A percentile compares a stretch with the other conserved stretches of the same genome.
Evolutionary conservation across 1,284 basidiomycete species (phyloP).

Genomic region (Melampsora abietis-canadensis): DNA sequence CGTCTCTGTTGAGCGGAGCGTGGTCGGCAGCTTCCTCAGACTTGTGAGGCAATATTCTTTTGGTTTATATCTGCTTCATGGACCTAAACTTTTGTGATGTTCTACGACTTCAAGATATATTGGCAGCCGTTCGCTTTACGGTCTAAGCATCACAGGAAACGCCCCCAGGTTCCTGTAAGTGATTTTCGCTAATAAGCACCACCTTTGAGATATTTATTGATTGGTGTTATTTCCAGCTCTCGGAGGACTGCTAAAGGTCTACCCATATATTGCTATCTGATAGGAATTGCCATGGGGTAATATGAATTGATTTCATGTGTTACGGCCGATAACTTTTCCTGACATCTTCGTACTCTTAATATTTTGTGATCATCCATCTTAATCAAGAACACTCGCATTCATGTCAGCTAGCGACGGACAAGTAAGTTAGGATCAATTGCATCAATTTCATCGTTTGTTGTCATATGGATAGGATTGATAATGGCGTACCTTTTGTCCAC

Average conservation of each 20-base stretch:
- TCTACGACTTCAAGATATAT: conserved; percentile 27
- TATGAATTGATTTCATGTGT: neutral
- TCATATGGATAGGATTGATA: too few relatives aligned
- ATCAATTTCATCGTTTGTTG: too few relatives aligned
- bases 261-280: conserved; percentile 36
- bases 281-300: conserved; percentile 39
- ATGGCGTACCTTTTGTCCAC: too few relatives aligned
- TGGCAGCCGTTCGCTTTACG: conserved; percentile 39
- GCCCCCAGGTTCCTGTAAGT: conserved; percentile 41
- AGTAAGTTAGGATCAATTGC: too few relatives aligned
- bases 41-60: conserved; percentile 13
- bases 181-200: neutral
- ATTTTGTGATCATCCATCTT: neutral
- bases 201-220: neutral
- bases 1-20: conserved; percentile 21
- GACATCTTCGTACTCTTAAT: neutral
- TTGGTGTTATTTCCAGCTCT: neutral
- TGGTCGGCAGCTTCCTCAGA: conserved; percentile 42
- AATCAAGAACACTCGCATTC: conserved; percentile 62
- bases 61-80: neutral
- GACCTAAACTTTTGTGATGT: neutral
- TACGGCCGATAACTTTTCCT: neutral
- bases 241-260: conserved; percentile 31
- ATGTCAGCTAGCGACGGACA: conserved; percentile 53
- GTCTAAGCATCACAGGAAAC: conserved; percentile 40